These are phyloP conservation scores for Candida insectalens DNA, from an alignment of 805 yeast species.

Conservation along the genomic window DNA sequence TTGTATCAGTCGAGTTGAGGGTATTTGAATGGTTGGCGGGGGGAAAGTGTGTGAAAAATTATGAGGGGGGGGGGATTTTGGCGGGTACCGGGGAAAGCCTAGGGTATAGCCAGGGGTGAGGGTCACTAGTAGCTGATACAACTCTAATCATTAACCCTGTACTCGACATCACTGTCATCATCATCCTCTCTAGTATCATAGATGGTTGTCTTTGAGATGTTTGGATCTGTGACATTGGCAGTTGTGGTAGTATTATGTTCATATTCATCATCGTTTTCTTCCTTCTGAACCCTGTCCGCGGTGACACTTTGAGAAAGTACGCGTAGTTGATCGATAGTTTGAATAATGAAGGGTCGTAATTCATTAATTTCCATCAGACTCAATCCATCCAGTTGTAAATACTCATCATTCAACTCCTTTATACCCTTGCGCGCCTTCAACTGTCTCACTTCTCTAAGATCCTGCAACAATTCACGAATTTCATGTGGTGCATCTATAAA, in stretches of 20 bases:
- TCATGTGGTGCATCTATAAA: conserved; percentile 63
- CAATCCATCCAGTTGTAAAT: conserved; percentile 73
- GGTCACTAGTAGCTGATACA: no score
- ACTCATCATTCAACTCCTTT: conserved; percentile 66
- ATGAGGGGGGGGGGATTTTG: no score
- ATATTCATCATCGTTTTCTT: neutral
- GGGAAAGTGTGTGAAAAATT: neutral
- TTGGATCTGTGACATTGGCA: neutral
- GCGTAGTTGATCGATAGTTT: conserved; percentile 71
- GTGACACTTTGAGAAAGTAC: conserved; percentile 33
- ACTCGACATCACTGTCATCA: conserved; percentile 15
- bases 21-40: neutral
- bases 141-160: neutral
- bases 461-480: conserved; percentile 65
- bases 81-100: no score
- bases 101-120: no score
- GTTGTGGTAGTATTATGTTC: neutral
- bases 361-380: conserved; percentile 84
- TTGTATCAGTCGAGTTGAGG: no score
- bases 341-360: conserved; percentile 70
- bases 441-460: conserved; percentile 72
- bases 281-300: neutral
- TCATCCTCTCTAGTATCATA: conserved; percentile 8
- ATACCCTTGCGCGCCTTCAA: conserved; percentile 78
- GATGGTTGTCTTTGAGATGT: neutral